A percentile compares a stretch with the other conserved stretches of the same genome.
Conservation (phyloP, 2,329 filamentous ascomycete species). For the Colletotrichum horii region DNA sequence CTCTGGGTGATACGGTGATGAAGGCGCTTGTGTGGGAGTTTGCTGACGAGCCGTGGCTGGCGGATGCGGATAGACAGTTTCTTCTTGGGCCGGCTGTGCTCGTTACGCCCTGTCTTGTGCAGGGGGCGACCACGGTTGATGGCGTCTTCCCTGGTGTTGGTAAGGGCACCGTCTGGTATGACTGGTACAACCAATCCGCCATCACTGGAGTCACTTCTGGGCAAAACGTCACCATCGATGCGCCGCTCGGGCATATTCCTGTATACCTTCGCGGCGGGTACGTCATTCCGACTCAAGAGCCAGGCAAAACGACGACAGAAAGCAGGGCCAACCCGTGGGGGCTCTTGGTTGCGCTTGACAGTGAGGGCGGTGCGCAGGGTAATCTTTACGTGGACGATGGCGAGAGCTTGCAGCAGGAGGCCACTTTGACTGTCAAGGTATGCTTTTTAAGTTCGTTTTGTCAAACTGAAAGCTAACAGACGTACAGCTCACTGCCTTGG, state of each 20-base stretch:
- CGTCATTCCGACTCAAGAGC: conserved; percentile 71
- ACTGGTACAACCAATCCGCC: conserved; percentile 75
- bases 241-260: conserved; percentile 60
- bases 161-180: conserved; percentile 68
- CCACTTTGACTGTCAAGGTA: conserved; percentile 58
- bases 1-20: conserved; percentile 72
- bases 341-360: conserved; percentile 66
- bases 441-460: conserved; percentile 24
- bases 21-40: conserved; percentile 78
- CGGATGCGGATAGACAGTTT: conserved; percentile 73
- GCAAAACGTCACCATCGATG: conserved; percentile 26
- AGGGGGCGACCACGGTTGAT: conserved; percentile 64
- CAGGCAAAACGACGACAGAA: conserved; percentile 69
- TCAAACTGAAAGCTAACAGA: background rate
- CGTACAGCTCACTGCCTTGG: conserved; percentile 44
- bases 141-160: conserved; percentile 70
- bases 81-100: conserved; percentile 70
- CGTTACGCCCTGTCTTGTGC: conserved; percentile 70
- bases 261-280: conserved; percentile 73
- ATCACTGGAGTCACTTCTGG: conserved; percentile 48
- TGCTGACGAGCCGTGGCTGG: conserved; percentile 71
- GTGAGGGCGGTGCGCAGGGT: conserved; percentile 61
- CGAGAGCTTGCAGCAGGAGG: conserved; percentile 57
- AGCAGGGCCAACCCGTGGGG: conserved; percentile 70
- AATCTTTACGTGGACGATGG: conserved; percentile 78